Percentiles rank a stretch among this genome's conserved stretches.
These are phyloP conservation scores for Setaria viridis DNA, from an alignment of 202 grass and related monocot species.

Conservation along the genomic window DNA sequence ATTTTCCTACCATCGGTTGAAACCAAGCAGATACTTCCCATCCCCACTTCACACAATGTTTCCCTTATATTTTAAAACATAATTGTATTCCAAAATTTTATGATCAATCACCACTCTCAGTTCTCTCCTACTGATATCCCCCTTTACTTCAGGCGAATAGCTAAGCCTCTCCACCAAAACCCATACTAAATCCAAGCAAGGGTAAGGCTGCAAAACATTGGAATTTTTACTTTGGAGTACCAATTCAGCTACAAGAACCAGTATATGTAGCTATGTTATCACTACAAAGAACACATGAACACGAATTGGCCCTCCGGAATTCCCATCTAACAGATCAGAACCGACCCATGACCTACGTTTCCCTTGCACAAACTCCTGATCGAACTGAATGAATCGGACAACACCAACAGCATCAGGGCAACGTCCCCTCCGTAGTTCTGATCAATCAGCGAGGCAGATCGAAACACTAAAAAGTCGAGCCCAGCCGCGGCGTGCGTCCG, in stretches of 20 bases:
- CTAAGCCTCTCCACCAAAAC: conserved; percentile 6
- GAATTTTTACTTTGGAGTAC: conserved; percentile 15
- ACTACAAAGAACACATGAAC: neutral
- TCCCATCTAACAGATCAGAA: conserved; percentile 42
- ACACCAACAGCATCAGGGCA: conserved; percentile 15
- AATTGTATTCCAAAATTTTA: neutral
- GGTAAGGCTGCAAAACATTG: neutral
- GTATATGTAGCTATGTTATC: neutral
- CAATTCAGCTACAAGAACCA: conserved; percentile 1
- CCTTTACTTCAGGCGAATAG: neutral
- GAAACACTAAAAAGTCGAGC: conserved; percentile 18
- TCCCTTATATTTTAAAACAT: neutral
- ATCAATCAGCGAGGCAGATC: conserved; percentile 24
- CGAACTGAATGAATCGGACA: conserved; percentile 39
- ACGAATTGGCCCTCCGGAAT: neutral
- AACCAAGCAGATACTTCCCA: neutral
- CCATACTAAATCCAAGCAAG: neutral
- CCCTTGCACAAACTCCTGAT: conserved; percentile 16
- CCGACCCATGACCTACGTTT: neutral
- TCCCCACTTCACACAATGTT: conserved; percentile 7
- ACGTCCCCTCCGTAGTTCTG: neutral
- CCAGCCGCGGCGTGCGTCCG: neutral
- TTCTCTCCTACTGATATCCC: neutral
- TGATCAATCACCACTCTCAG: neutral
- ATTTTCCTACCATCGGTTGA: neutral